Evolutionary conservation across 176 grass and related monocot genomes (phyloP).

Genomic region (Ananas comosus): DNA sequence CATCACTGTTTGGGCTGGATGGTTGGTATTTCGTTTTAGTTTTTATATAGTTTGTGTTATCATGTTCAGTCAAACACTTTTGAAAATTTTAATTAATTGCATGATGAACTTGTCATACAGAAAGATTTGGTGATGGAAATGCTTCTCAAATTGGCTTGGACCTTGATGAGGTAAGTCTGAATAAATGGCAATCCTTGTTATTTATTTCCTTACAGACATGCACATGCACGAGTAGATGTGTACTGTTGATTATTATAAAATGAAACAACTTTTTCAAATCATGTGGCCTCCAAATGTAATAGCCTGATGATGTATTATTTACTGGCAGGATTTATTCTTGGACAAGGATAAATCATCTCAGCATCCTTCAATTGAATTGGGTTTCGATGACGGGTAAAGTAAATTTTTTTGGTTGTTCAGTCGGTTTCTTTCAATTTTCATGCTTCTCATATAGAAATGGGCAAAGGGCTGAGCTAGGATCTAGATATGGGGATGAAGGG

Average conservation of each 20-base stretch:
- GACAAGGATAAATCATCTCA: constrained; percentile 40
- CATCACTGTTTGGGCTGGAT: constrained; percentile 89
- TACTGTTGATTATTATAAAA: no score
- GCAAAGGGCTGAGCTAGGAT: no score
- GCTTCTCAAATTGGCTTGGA: constrained; percentile 94
- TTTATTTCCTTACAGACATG: not conserved
- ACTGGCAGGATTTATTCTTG: constrained; percentile 69
- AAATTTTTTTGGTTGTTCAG: not conserved
- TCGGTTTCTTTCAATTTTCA: not conserved
- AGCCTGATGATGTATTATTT: constrained; percentile 23
- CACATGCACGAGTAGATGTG: not conserved
- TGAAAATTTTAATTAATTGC: constrained; percentile 25
- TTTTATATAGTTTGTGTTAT: constrained; percentile 11
- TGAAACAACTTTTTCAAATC: not conserved
- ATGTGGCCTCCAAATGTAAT: constrained; percentile 4
- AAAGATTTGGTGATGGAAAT: constrained; percentile 97
- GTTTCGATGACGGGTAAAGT: constrained; percentile 60
- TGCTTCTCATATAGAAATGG: not conserved
- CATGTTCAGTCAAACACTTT: not conserved
- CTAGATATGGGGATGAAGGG: no score
- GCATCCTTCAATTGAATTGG: constrained; percentile 37
- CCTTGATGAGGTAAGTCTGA: constrained; percentile 71
- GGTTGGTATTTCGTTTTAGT: constrained; percentile 46
- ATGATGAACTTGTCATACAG: constrained; percentile 37
- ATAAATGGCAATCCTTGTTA: not conserved